Conservation (phyloP, 805 yeast genomes). For the Candida chauliodis region DNA sequence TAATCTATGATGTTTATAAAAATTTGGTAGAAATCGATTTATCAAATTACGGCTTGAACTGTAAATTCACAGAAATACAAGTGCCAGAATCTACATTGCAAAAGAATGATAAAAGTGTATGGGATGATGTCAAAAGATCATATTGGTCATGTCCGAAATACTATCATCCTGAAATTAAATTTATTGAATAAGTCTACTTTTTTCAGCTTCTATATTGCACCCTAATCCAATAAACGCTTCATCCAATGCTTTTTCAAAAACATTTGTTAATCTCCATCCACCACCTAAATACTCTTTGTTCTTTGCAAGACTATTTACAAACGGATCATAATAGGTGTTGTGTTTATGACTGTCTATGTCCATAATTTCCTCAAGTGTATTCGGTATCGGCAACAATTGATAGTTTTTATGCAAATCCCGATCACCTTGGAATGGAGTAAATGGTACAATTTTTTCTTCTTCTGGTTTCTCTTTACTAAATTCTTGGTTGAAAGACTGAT, state of each 20-base stretch:
- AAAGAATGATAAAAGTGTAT: conserved; percentile 37
- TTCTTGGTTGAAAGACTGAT: conserved; percentile 32
- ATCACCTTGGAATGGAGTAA: conserved; percentile 94
- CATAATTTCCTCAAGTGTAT: conserved; percentile 20
- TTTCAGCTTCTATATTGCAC: conserved; percentile 60
- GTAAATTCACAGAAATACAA: conserved; percentile 48
- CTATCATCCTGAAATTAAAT: conserved; percentile 61
- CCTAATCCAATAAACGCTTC: conserved; percentile 91
- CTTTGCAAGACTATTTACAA: conserved; percentile 46
- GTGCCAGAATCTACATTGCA: conserved; percentile 42
- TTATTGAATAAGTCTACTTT: conserved; percentile 25
- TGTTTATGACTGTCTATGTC: conserved; percentile 19
- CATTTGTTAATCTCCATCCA: conserved; percentile 72
- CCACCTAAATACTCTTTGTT: conserved; percentile 75
- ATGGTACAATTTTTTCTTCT: conserved; percentile 47
- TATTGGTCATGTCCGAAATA: conserved; percentile 69
- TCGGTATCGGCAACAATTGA: conserved; percentile 33
- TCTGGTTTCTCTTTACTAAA: conserved; percentile 17
- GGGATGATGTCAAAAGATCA: conserved; percentile 60
- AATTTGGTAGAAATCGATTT: conserved; percentile 78
- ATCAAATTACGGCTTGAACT: conserved; percentile 69
- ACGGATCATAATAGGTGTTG: conserved; percentile 36
- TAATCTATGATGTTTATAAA: conserved; percentile 66
- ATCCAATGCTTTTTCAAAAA: conserved; percentile 72
- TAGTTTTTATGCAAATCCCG: conserved; percentile 55